A percentile compares a stretch with the other conserved stretches of the same genome.
phyloP scores from a whole-genome alignment of 1,284 basidiomycete genomes.

The Chalciporus sp. region DNA sequence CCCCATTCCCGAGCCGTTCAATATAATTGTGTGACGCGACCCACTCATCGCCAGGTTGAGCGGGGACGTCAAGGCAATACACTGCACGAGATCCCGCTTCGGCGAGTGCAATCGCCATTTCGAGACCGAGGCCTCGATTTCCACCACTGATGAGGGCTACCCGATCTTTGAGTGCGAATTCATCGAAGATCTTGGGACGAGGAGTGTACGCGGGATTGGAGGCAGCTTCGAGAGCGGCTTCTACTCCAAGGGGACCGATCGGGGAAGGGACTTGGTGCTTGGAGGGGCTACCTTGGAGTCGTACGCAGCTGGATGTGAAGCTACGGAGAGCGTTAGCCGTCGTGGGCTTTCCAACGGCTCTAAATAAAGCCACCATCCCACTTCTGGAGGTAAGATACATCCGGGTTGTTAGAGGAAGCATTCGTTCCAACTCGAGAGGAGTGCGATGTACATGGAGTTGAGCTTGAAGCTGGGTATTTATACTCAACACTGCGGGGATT shows the following conservation, averaged over 20 bases:
- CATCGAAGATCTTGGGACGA: conserved; percentile 62
- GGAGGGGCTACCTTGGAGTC: conserved; percentile 16
- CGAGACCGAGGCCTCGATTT: conserved; percentile 81
- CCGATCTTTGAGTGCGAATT: conserved; percentile 73
- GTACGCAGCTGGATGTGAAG: not conserved
- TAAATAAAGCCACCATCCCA: not conserved
- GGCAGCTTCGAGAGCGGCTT: conserved; percentile 35
- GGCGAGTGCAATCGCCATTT: conserved; percentile 72
- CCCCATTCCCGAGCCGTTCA: conserved; percentile 39
- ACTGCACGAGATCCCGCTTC: conserved; percentile 77
- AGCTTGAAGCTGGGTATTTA: not conserved
- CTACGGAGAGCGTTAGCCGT: not conserved
- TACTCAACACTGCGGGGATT: not conserved
- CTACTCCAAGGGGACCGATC: conserved; percentile 1
- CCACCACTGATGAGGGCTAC: conserved; percentile 76
- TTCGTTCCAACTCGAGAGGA: not conserved
- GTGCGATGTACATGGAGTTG: not conserved
- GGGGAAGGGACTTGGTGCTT: not conserved
- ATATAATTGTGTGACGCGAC: conserved; percentile 52
- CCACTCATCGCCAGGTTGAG: conserved; percentile 68
- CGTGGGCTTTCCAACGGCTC: not conserved
- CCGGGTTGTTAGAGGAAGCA: not conserved
- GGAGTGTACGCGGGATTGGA: conserved; percentile 44
- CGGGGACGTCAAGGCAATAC: conserved; percentile 73
- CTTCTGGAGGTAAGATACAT: not conserved